Evolutionary conservation across 345 rosid genomes (phyloP).

Genomic region (Arabidopsis arenosa): DNA sequence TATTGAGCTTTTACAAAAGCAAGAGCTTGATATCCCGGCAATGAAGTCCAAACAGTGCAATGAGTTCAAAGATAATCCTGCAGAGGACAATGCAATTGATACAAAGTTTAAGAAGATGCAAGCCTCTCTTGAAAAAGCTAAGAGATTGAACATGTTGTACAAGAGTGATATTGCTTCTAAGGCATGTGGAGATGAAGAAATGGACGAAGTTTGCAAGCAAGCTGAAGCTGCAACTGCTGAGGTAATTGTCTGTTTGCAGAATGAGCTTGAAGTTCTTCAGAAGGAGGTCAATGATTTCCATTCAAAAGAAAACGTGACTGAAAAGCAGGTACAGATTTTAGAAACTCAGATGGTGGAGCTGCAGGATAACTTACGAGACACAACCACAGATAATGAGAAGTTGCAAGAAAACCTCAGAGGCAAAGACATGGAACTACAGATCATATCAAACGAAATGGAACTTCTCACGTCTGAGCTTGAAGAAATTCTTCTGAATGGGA

Average conservation of each 20-base stretch:
- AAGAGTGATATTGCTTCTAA: slow-evolving; percentile 65
- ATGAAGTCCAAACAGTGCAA: slow-evolving; percentile 61
- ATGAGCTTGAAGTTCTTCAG: slow-evolving; percentile 87
- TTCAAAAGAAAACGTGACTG: slow-evolving; percentile 63
- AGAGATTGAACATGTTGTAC: slow-evolving; percentile 68
- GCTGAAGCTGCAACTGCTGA: slow-evolving; percentile 93
- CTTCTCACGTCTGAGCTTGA: slow-evolving; percentile 71
- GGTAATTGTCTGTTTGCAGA: slow-evolving; percentile 92
- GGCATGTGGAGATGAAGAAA: slow-evolving; percentile 77
- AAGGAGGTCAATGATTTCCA: slow-evolving; percentile 70
- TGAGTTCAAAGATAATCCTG: slow-evolving; percentile 53
- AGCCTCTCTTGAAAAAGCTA: slow-evolving; percentile 87
- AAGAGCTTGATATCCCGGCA: slow-evolving; percentile 59
- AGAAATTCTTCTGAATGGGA: slow-evolving; percentile 71
- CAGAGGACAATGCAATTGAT: slow-evolving; percentile 52
- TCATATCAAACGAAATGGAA: slow-evolving; percentile 75
- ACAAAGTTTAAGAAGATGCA: slow-evolving; percentile 80
- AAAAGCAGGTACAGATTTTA: slow-evolving; percentile 49
- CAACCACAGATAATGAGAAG: slow-evolving; percentile 60
- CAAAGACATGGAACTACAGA: slow-evolving; percentile 65
- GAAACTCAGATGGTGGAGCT: slow-evolving; percentile 62
- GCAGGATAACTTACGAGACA: slow-evolving; percentile 52
- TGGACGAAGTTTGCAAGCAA: slow-evolving; percentile 69
- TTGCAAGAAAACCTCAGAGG: slow-evolving; percentile 58
- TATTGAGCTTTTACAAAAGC: slow-evolving; percentile 58